phyloP scores from a whole-genome alignment of 768 basidiomycete genomes.

The Kwoniella botswanensis region DNA sequence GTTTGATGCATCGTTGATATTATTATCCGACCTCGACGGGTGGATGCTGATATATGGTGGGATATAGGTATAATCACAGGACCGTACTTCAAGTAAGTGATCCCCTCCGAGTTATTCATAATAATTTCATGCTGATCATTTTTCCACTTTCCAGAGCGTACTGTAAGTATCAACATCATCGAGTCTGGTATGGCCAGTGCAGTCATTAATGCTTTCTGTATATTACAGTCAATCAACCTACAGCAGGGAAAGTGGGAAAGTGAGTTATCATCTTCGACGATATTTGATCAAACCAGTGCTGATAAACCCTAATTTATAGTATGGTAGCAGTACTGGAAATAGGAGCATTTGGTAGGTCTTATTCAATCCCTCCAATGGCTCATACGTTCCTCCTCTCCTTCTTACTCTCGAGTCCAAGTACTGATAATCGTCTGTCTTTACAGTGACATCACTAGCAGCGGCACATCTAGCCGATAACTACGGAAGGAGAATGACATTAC shows the following conservation, averaged over 20 bases:
- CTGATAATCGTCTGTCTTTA: not conserved
- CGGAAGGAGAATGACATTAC: constrained; percentile 82
- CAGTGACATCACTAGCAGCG: constrained; percentile 86
- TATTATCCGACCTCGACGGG: no score
- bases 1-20: constrained; percentile 1
- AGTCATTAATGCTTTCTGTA: not conserved
- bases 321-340: constrained; percentile 96
- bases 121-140: not conserved
- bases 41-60: not conserved
- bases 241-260: constrained; percentile 76
- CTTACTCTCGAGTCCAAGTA: not conserved
- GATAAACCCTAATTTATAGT: constrained; percentile 9
- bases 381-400: not conserved
- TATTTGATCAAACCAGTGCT: not conserved
- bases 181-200: not conserved
- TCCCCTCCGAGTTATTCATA: not conserved
- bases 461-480: constrained; percentile 85
- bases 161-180: not conserved
- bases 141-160: constrained; percentile 18
- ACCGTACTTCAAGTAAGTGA: constrained; percentile 54
- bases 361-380: not conserved
- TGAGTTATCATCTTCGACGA: constrained; percentile 11
- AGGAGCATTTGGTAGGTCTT: constrained; percentile 79
- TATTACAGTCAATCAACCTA: constrained; percentile 68
- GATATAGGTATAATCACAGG: constrained; percentile 75